phyloP scores from a whole-genome alignment of 106 monocot genomes.

The Apostasia ramifera region DNA sequence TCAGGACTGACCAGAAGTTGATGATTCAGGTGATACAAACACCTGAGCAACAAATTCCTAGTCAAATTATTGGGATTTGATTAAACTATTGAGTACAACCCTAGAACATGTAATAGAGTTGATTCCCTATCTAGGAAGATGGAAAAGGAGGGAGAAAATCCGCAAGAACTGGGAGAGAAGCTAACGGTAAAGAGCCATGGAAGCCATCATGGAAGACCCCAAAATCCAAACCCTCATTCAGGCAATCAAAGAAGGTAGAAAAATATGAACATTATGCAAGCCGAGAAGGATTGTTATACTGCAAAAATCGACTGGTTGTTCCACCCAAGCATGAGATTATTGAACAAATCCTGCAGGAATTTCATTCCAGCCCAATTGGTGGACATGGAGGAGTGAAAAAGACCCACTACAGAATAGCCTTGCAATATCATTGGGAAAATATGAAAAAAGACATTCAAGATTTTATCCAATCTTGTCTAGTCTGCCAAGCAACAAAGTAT shows the following conservation, averaged over 20 bases:
- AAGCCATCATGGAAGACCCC: neutral
- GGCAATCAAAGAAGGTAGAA: neutral
- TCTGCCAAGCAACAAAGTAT: neutral
- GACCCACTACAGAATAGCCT: too few species aligned
- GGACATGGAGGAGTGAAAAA: too few species aligned
- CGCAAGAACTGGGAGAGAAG: neutral
- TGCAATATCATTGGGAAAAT: neutral
- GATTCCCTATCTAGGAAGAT: neutral
- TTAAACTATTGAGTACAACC: neutral
- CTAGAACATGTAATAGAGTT: neutral
- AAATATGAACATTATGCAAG: neutral
- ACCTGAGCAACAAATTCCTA: neutral
- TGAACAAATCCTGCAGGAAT: too few species aligned
- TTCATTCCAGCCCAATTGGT: too few species aligned
- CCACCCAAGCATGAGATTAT: too few species aligned
- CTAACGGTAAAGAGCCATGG: neutral
- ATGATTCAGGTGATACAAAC: neutral
- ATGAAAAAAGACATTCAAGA: neutral
- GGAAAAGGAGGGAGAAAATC: neutral
- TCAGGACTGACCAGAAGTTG: slow-evolving; percentile 2
- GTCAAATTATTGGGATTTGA: slow-evolving; percentile 1
- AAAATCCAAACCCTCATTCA: neutral
- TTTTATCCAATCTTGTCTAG: neutral
- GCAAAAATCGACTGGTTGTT: too few species aligned
- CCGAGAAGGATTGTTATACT: too few species aligned